phyloP scores from a whole-genome alignment of 768 basidiomycete species.

The Leccinum imitatum region DNA sequence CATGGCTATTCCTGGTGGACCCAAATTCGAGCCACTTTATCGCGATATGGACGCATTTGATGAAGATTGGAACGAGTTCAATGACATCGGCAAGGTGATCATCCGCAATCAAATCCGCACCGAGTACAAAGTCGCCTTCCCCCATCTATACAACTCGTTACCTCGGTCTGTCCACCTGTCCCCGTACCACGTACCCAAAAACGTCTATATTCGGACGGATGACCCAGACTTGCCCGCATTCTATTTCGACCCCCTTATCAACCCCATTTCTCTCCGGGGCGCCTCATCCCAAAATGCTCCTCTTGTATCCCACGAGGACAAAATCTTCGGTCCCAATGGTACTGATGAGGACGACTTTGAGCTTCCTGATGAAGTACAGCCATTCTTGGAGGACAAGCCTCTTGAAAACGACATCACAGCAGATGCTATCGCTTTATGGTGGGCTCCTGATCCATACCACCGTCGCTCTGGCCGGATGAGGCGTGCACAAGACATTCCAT shows the following conservation, averaged over 20 bases:
- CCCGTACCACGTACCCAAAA: constrained; percentile 91
- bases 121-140: constrained; percentile 99
- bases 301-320: too few relatives aligned
- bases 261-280: constrained; percentile 92
- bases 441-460: constrained; percentile 96
- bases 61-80: constrained; percentile 99
- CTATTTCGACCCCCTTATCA: constrained; percentile 98
- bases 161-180: constrained; percentile 93
- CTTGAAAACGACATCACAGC: constrained; percentile 91
- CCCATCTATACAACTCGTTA: constrained; percentile 96
- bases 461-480: constrained; percentile 90
- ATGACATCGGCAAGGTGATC: constrained; percentile 99
- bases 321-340: constrained; percentile 75
- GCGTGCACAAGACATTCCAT: constrained; percentile 90
- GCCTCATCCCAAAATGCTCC: constrained; percentile 29
- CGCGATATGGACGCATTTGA: constrained; percentile 97
- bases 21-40: constrained; percentile 97
- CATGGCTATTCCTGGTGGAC: constrained; percentile 96
- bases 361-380: constrained; percentile 71
- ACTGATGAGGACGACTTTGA: constrained; percentile 87
- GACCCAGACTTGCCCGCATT: constrained; percentile 99
- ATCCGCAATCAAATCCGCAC: constrained; percentile 98
- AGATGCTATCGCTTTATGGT: constrained; percentile 97
- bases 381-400: constrained; percentile 78
- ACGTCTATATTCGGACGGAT: constrained; percentile 98